Base-by-base conservation (phyloP, 2,329 filamentous ascomycete genomes). In the Tympanopsis confertula region DNA sequence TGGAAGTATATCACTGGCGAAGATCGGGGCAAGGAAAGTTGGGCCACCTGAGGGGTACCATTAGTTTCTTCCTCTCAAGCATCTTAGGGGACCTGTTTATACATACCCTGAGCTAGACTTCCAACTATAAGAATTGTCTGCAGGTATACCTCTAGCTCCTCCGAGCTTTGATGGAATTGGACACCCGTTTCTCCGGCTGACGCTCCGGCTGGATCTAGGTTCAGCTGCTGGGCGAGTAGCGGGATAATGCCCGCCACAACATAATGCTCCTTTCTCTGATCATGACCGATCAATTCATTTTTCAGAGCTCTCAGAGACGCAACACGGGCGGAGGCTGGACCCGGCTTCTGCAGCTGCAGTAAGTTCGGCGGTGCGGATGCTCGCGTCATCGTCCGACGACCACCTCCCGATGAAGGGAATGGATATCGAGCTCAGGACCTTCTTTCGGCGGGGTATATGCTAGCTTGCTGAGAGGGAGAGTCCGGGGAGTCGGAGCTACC, bases 221-320 rank as follows among this genome's bases (percentile, higher is more conserved):
- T 53, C 71, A 64, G 43, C 36, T 64, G 66, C 47, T 53, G 61
- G 50, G 66, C 68, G 39, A 69, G 63, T 22, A 72, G 69, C 38
- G 74, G 69, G 35, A 91, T 59, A 19, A 85, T 66, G 14, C 88
- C 88, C 39, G 74, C 63, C 41, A 66, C 67, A 29, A 95, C 69
- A 66, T 81, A 88, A 40, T 75, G 61, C 58, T 89, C 82, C 60
- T 98, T 98, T 56, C 81, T 80, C 56, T 89, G 79, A 22, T 82
- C 71, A 57, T 96, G 86, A 18, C 91, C 91, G 42, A 94, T 78
- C 35, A 94, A 72, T 44, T 91, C 83, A 57, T 94, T 91, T 65
- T 94, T 96, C 20, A 98, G 64, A 30, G 69, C 66, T 45, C 79
- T 76, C 33, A 95, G 68, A 36, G 78, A 73, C 19, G 67, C 62